These are phyloP conservation scores for Scedosporium dehoogii DNA, from an alignment of 2,329 filamentous ascomycete species.

Conservation along the genomic window DNA sequence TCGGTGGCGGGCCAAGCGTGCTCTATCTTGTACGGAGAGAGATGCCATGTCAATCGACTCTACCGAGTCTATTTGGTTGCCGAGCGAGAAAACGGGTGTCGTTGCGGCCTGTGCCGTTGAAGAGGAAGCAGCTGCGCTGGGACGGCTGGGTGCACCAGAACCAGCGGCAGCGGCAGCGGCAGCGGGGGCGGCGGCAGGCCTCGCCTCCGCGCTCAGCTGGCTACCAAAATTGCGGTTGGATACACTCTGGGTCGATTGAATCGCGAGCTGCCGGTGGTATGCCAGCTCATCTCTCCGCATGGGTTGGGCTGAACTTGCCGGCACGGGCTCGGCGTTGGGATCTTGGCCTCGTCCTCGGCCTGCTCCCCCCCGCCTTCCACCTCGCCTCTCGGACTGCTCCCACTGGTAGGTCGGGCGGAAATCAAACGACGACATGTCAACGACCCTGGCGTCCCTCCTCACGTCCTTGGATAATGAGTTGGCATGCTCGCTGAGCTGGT, in stretches of 20 bases:
- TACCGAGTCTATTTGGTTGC: conserved; percentile 11
- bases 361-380: conserved; percentile 26
- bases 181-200: conserved; percentile 14
- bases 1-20: conserved; percentile 67
- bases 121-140: conserved; percentile 11
- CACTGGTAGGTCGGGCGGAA: conserved; percentile 62
- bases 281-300: conserved; percentile 80
- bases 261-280: conserved; percentile 83
- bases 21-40: conserved; percentile 68
- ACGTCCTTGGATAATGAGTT: conserved; percentile 73
- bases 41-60: conserved; percentile 8
- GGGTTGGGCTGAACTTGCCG: conserved; percentile 67
- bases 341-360: conserved; percentile 60
- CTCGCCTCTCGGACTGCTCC: conserved; percentile 35
- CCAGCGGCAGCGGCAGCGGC: conserved; percentile 5
- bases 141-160: background rate
- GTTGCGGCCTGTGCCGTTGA: conserved; percentile 11
- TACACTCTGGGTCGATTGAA: conserved; percentile 54
- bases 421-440: conserved; percentile 83
- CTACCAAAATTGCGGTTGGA: conserved; percentile 77
- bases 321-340: conserved; percentile 73
- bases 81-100: conserved; percentile 12
- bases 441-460: conserved; percentile 69
- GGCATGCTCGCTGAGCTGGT: conserved; percentile 77
- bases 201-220: conserved; percentile 48